Base-by-base conservation (phyloP, 805 yeast species). In the Zygoascus bituminiphila region DNA sequence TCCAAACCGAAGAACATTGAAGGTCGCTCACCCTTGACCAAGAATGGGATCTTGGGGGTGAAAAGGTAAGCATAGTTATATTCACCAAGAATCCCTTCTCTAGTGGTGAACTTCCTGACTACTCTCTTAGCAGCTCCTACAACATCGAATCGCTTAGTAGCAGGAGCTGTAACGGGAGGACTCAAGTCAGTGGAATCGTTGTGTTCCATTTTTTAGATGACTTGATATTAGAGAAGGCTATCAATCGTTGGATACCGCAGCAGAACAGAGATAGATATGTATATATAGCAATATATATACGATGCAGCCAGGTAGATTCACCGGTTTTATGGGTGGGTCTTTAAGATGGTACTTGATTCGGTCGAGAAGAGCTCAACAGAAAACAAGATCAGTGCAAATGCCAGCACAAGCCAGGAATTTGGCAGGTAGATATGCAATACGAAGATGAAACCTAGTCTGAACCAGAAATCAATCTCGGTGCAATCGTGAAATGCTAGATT, bases 61-160 rank as follows among this genome's bases (percentile, higher is more conserved):
- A 88, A 88, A 31, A 88, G 74, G 56, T 80, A 81, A 19, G 73
- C 77, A 58, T 88, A 88, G 69, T 88, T 88, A 60, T 87, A 86
- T 60, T 85, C 91, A 33, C 97, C 96, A n/a, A 88, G 57, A 36
- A 86, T 59, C 5, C 96, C 96, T 17, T 86, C 88, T 50, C 72
- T 76, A 31, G 95, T 84, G 53, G 91, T 78, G 68, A 78, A 67
- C 45, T 56, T 56, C n/a, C 40, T 25, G 14, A 41, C 4, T 14
- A 15, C 26, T n/a, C 17, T 24, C n/a, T 25, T 22, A 3, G 15
- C 35, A 12, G 14, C 8, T 2, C 35, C 22, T 26, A 5, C 22
- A 12, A 23, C 5, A 25, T 25, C 35, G 19, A 12, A 36, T 19
- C 39, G 20, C 9, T 15, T 36, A 15, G 22, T 19, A n/a, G n/a